Evolutionary conservation across 2,329 filamentous ascomycete genomes (phyloP).

Genomic region (Cadophora sp.): DNA sequence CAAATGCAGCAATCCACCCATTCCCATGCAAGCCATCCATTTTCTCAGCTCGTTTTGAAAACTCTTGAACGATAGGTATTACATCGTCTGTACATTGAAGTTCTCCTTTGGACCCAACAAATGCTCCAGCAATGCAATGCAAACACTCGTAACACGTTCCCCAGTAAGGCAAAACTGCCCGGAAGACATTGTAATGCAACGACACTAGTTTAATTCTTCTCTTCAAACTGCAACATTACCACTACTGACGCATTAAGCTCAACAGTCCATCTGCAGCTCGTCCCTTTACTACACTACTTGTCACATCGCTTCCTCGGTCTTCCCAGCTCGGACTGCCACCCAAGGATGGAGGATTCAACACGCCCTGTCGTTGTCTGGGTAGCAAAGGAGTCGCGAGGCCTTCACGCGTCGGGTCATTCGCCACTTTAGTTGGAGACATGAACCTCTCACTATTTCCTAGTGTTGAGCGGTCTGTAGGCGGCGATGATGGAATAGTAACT

Average conservation of each 20-base stretch:
- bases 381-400: constrained; percentile 29
- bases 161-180: background rate
- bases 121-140: constrained; percentile 16
- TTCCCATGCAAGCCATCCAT: background rate
- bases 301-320: constrained; percentile 7
- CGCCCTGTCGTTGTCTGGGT: constrained; percentile 25
- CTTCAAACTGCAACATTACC: background rate
- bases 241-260: constrained; percentile 15
- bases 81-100: background rate
- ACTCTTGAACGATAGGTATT: background rate
- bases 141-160: background rate
- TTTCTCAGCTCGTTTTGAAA: background rate
- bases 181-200: background rate
- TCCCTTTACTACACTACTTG: constrained; percentile 10
- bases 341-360: constrained; percentile 29
- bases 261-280: constrained; percentile 19
- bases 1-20: background rate
- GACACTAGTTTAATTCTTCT: background rate
- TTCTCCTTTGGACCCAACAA: background rate
- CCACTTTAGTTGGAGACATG: constrained; percentile 18
- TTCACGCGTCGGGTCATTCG: constrained; percentile 5
- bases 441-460: background rate
- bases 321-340: constrained; percentile 10
- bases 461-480: constrained; percentile 6
- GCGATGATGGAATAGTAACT: constrained; percentile 25